Evolutionary conservation across 2,329 filamentous ascomycete genomes (phyloP).

Genomic region (Hawksworthiomyces lignivorus): DNA sequence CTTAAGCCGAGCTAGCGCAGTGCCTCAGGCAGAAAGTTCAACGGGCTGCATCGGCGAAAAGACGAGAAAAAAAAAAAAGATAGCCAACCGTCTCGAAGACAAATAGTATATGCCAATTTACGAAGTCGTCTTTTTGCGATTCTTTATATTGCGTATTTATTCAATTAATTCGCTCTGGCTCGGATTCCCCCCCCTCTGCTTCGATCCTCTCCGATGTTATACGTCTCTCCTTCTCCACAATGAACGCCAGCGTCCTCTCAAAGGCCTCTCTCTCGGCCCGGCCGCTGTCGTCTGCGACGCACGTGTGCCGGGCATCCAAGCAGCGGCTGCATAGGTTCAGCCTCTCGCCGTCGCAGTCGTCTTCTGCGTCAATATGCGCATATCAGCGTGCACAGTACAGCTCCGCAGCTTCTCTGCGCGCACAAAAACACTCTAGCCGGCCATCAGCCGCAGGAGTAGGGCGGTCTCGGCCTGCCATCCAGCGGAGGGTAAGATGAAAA

Average conservation of each 20-base stretch:
- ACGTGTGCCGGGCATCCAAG: conserved; percentile 20
- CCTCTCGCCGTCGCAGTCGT: neutral
- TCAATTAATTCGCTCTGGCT: no score
- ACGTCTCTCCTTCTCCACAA: conserved; percentile 13
- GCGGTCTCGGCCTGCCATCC: neutral
- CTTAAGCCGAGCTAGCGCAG: conserved; percentile 9
- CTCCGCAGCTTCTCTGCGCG: neutral
- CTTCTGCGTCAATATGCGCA: conserved; percentile 9
- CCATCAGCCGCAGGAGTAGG: neutral
- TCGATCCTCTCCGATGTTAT: no score
- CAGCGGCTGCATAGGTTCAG: conserved; percentile 15
- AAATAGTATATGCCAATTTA: conserved; percentile 8
- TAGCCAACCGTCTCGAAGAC: conserved; percentile 12
- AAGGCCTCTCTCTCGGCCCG: conserved; percentile 26
- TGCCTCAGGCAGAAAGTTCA: conserved; percentile 7
- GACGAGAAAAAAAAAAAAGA: neutral
- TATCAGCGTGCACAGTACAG: conserved; percentile 11
- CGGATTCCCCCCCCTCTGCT: no score
- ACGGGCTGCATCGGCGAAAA: conserved; percentile 9
- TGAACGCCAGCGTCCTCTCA: conserved; percentile 27
- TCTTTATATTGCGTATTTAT: no score
- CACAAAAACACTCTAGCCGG: neutral
- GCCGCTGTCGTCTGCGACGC: conserved; percentile 23
- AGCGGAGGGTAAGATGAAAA: conserved; percentile 10
- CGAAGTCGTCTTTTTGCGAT: no score